phyloP scores from a whole-genome alignment of 202 grass and related monocot genomes.

The Carex arenaria region DNA sequence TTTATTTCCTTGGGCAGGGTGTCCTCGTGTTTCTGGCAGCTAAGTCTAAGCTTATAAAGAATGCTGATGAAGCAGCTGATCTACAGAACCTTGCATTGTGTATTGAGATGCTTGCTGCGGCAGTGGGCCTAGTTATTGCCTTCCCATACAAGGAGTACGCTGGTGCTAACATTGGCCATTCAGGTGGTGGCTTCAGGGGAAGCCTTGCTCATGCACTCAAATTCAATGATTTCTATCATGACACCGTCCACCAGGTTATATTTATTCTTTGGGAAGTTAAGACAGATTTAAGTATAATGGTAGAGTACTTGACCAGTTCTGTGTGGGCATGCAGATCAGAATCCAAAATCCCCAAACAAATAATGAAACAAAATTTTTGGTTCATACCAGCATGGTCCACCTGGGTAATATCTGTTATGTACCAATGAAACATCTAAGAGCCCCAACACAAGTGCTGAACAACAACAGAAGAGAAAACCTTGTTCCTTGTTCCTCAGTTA shows the following conservation, averaged over 20 bases:
- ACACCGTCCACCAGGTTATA: slow-evolving; percentile 90
- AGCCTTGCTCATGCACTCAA: slow-evolving; percentile 86
- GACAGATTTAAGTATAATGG: not conserved
- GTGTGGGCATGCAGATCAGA: not conserved
- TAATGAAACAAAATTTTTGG: not conserved
- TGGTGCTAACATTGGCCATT: slow-evolving; percentile 60
- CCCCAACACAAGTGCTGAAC: not conserved
- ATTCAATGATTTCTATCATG: slow-evolving; percentile 98
- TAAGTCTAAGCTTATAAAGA: slow-evolving; percentile 83
- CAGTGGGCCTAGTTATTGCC: slow-evolving; percentile 65
- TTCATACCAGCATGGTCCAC: not conserved
- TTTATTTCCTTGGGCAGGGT: slow-evolving; percentile 41
- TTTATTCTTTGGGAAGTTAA: not conserved
- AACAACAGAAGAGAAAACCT: not conserved
- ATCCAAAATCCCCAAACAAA: not conserved
- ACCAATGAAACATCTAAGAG: not conserved
- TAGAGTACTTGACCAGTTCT: not conserved
- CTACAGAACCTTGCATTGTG: slow-evolving; percentile 88
- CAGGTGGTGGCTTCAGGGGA: slow-evolving; percentile 62
- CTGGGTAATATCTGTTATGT: not conserved
- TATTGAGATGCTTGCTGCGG: slow-evolving; percentile 94
- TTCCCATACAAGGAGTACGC: slow-evolving; percentile 97
- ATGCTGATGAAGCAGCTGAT: slow-evolving; percentile 76
- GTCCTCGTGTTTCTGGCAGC: slow-evolving; percentile 94
- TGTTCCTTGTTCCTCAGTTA: not conserved